Conservation (phyloP, 164 flowering plant species). For the Dillenia turbinata region DNA sequence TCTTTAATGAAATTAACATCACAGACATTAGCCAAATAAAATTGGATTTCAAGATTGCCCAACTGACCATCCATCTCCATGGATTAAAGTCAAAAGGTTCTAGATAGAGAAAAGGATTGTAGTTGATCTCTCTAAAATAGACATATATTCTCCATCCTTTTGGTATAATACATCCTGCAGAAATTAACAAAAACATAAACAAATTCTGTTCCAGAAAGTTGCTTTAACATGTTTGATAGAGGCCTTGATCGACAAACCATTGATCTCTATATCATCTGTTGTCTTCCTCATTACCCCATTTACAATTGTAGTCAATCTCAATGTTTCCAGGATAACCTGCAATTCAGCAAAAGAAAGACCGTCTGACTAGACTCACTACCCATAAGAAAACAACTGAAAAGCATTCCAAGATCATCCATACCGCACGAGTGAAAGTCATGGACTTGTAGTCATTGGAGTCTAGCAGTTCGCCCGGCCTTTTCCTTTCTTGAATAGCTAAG, state of each 20-base stretch:
- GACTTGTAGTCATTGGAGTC: conserved; percentile 44
- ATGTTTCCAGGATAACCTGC: conserved; percentile 49
- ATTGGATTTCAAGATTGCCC: not conserved
- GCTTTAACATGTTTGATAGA: no score
- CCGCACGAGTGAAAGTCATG: conserved; percentile 52
- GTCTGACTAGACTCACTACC: no score
- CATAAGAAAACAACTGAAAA: no score
- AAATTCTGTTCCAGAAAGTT: no score
- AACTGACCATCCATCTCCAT: conserved; percentile 62
- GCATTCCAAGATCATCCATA: conserved; percentile 10
- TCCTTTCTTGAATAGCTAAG: conserved; percentile 31
- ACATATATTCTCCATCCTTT: conserved; percentile 62
- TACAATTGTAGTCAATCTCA: conserved; percentile 46
- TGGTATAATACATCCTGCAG: conserved; percentile 46
- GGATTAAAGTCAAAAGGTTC: conserved; percentile 53
- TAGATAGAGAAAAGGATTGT: conserved; percentile 38
- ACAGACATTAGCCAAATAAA: not conserved
- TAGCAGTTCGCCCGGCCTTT: conserved; percentile 33
- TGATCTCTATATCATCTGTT: conserved; percentile 21
- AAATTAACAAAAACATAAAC: not conserved
- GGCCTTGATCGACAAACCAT: no score
- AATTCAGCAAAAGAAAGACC: not conserved
- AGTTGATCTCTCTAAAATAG: conserved; percentile 44
- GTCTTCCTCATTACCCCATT: conserved; percentile 53
- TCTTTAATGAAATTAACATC: no score